Evolutionary conservation across 208 protist species (phyloP), one percentile per base, ranked within the genome.

Genomic region (Acanthamoeba healyi): DNA sequence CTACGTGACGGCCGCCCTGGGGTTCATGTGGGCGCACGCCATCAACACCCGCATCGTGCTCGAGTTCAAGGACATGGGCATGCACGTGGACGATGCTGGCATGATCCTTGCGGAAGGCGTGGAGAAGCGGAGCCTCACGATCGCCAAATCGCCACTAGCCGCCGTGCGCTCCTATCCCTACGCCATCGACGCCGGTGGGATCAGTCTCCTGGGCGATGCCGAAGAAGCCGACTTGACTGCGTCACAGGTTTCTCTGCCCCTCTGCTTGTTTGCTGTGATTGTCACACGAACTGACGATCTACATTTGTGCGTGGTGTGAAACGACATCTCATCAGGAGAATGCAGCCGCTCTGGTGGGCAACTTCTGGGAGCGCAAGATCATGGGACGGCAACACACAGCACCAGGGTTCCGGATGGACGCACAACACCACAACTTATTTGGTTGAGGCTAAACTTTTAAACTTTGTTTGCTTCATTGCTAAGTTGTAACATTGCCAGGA

Each of bases 331-430:
- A 15, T n/a, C 40, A 74, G 84, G 84, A 26, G 32, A 72, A 65
- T 24, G 56, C 61, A 2, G 22, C 54, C 12, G 61, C 65, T 12
- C 36, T 72, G 0, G 22, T 36, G 0, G 61, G 58, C 24, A 91
- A 91, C 84, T 91, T 91, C n/a, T 91, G 84, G 84, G 84, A 91
- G 54, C 51, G 84, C 74, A 72, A 15, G 58, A 91, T 91, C 6
- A 12, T 32, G 19, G 34, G n/a, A 29, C 84, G 84, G 3, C 61
- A 65, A 26, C 61, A 91, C 61, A 72, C 84, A 2, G 84, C 84
- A 38, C 84, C 84, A 6, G 84, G 84, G 38, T 72, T 91, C 6
- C 51, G 84, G 0, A 91, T 91, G 51, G 84, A 91, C 29, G 32
- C 84, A 22, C 84, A 91, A 70, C 84, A 91, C 32, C 84, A 91